These are phyloP conservation scores for Trichoderma oligosporum DNA, from an alignment of 2,329 filamentous ascomycete species.

Conservation along the genomic window DNA sequence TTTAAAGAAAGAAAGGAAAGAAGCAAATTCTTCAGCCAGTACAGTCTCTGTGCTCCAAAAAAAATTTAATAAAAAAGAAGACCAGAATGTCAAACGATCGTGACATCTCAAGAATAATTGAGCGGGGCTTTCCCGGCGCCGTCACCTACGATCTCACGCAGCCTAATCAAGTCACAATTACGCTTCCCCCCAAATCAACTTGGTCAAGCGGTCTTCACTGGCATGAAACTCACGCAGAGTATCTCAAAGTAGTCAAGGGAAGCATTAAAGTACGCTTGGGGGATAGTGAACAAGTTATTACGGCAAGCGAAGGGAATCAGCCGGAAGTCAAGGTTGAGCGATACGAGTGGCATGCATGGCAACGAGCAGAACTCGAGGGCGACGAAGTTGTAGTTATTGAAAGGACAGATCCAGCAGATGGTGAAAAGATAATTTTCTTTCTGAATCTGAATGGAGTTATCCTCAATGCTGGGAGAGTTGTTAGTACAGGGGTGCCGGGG, in stretches of 20 bases:
- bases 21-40: too few species aligned
- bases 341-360: constrained; percentile 45
- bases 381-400: constrained; percentile 43
- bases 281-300: constrained; percentile 20
- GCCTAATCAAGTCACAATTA: constrained; percentile 39
- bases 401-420: constrained; percentile 44
- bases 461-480: constrained; percentile 25
- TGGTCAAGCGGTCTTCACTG: constrained; percentile 50
- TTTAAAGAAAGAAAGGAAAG: too few species aligned
- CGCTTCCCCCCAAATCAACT: constrained; percentile 39
- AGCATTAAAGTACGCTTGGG: constrained; percentile 30
- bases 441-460: constrained; percentile 46
- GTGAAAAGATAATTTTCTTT: constrained; percentile 46
- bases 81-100: neutral
- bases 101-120: constrained; percentile 17
- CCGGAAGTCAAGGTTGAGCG: constrained; percentile 35
- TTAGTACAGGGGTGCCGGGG: neutral
- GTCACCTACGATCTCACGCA: constrained; percentile 36
- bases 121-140: constrained; percentile 22
- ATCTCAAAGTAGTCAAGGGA: constrained; percentile 41
- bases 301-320: constrained; percentile 22
- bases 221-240: constrained; percentile 46
- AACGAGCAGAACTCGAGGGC: constrained; percentile 33
- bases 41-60: too few species aligned
- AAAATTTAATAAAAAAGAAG: too few species aligned